Conservation (phyloP, 2,329 filamentous ascomycete genomes). For the Cladosporium sp. region DNA sequence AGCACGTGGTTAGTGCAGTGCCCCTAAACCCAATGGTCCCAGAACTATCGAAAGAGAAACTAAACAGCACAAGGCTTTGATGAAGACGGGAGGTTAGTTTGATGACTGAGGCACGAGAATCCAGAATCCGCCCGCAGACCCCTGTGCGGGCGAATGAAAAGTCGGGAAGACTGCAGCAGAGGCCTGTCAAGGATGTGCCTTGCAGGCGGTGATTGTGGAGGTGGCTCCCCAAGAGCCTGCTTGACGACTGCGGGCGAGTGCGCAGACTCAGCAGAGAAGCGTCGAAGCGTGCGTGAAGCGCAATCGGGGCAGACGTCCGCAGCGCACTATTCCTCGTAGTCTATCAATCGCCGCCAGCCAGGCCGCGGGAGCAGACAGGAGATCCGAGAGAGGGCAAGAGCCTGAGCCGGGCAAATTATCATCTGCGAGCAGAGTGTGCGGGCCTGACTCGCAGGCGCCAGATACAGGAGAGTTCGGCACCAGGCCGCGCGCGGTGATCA, state of each 20-base stretch:
- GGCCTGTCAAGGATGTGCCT: conserved; percentile 7
- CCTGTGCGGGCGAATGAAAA: not conserved
- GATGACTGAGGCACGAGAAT: conserved; percentile 9
- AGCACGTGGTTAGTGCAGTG: not conserved
- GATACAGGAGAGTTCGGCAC: conserved; percentile 4
- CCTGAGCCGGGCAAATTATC: conserved; percentile 9
- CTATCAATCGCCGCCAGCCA: not conserved
- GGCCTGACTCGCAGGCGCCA: conserved; percentile 5
- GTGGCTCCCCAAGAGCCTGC: conserved; percentile 6
- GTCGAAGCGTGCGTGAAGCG: not conserved
- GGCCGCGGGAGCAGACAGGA: not conserved
- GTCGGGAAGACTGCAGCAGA: conserved; percentile 2
- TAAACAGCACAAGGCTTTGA: not conserved
- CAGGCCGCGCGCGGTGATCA: not conserved
- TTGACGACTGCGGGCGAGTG: not conserved
- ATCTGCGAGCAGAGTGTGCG: conserved; percentile 7
- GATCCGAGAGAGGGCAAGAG: conserved; percentile 2
- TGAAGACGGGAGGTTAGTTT: not conserved
- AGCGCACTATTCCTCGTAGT: conserved; percentile 3
- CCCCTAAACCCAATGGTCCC: not conserved
- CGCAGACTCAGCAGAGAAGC: not conserved
- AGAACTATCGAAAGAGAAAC: not conserved
- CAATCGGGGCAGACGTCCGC: conserved; percentile 1
- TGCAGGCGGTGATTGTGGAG: conserved; percentile 9
- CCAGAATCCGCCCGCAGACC: not conserved